Base-by-base conservation (phyloP, 768 basidiomycete genomes). In the Termitomyces bulborhizus region DNA sequence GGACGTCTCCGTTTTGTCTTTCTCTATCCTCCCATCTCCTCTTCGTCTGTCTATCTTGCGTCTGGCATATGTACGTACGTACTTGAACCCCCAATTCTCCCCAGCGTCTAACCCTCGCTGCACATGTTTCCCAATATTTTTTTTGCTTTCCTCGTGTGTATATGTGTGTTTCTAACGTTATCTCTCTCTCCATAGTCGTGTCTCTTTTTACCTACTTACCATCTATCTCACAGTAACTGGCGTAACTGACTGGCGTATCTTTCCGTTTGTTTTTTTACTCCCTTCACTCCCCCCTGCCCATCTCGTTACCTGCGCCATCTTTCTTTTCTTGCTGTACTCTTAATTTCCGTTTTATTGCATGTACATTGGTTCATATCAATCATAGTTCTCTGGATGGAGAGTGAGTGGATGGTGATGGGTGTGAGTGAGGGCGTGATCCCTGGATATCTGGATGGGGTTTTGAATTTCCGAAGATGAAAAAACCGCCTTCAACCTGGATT, bases 351-450 rank as follows among this genome's bases (percentile, higher is more conserved):
- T 34, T 48, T 48, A 34, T 48, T 48, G 47, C 47, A 26, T 36
- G 47, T 48, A 48, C 47, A 48, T 48, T 26, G 37, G 21, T 48
- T 16, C 8, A 32, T 48, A 24, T 16, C 21, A 48, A 36, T 48
- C 21, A 24, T 48, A 48, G 46, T 31, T 24, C 21, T 48, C 32
- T 48, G 46, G 46, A 48, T 48, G 46, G 46, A 48, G 46, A 48
- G 24, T 48, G 46, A n/a, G n/a, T 21, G n/a, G n/a, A 37, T 37
- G 36, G 15, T 16, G 5, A 11, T 24, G 16, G 21, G n/a, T 31
- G 2, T 46, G n/a, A 29, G 29, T 32, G 29, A 31, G 27, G 4
- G 12, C 12, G 12, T 12, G 34, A 34, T 9, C 1, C 31, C 6
- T 32, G 31, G 31, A 32, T 32, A 21, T 21, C 21, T 21, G 21